These are phyloP conservation scores for Incumbomyces lentus DNA, from an alignment of 2,329 filamentous ascomycete species.

Conservation along the genomic window DNA sequence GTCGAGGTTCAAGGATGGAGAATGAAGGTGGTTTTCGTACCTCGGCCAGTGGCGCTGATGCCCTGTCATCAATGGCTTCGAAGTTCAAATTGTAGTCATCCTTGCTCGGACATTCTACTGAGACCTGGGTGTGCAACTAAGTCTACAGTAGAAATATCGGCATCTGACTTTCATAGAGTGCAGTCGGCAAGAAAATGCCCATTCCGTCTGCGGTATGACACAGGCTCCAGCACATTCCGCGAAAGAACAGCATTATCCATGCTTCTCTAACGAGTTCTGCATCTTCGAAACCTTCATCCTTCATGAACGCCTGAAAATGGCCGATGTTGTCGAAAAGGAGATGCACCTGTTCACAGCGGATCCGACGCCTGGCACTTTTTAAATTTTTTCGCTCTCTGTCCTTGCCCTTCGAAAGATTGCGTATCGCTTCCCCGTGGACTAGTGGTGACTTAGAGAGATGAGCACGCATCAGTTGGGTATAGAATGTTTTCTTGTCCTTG, in stretches of 20 bases:
- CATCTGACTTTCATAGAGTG: not conserved
- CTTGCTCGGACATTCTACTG: no score
- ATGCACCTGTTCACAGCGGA: not conserved
- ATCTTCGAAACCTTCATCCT: not conserved
- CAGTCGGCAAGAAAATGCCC: not conserved
- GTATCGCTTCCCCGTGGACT: not conserved
- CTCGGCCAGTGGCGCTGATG: no score
- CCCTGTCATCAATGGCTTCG: no score
- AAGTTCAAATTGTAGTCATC: no score
- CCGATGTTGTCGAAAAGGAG: not conserved
- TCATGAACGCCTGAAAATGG: not conserved
- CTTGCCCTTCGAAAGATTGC: not conserved
- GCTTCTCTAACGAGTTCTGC: not conserved
- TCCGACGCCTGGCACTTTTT: not conserved
- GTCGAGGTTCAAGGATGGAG: no score
- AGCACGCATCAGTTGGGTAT: not conserved
- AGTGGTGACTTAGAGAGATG: not conserved
- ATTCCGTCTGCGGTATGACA: not conserved
- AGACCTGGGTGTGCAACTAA: not conserved
- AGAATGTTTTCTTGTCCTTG: not conserved
- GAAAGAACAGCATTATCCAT: not conserved
- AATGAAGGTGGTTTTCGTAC: no score
- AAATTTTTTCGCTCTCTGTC: not conserved
- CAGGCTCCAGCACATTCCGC: not conserved
- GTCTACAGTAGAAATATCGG: not conserved